Evolutionary conservation across 169 alveolate species (phyloP).

Genomic region (Eimeria falciformis): DNA sequence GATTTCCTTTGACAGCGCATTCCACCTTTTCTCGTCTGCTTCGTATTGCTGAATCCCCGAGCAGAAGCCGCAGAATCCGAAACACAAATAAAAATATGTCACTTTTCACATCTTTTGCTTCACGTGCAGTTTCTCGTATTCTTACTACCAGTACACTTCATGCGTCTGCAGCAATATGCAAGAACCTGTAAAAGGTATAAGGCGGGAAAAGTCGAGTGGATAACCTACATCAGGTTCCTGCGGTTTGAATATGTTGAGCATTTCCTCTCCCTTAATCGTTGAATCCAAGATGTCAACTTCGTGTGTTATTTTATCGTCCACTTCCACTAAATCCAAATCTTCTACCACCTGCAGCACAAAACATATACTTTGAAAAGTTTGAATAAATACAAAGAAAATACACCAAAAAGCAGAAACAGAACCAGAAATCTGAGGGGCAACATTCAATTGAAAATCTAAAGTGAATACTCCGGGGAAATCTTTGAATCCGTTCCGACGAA

Average conservation of each 20-base stretch:
- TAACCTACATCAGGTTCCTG: slow-evolving; percentile 59
- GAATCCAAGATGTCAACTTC: slow-evolving; percentile 95
- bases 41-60: slow-evolving; percentile 20
- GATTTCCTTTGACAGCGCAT: slow-evolving; percentile 64
- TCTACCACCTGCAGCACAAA: slow-evolving; percentile 88
- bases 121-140: not conserved
- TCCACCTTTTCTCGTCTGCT: slow-evolving; percentile 22
- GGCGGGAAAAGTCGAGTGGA: not conserved
- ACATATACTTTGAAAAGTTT: not conserved
- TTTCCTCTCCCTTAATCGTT: slow-evolving; percentile 94
- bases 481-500: slow-evolving; percentile 93
- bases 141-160: not conserved
- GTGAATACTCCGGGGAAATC: slow-evolving; percentile 84
- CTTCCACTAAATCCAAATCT: slow-evolving; percentile 97
- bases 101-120: not conserved
- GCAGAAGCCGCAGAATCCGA: not conserved
- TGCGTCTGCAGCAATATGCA: not conserved
- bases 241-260: slow-evolving; percentile 90
- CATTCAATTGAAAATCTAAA: not conserved
- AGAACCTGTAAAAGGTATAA: not conserved
- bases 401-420: not conserved
- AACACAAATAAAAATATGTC: not conserved
- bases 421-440: not conserved
- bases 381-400: not conserved
- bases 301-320: slow-evolving; percentile 97